A percentile compares a stretch with the other conserved stretches of the same genome.
Conservation (phyloP, 2,329 filamentous ascomycete species). For the Dissoconium aciculare region DNA sequence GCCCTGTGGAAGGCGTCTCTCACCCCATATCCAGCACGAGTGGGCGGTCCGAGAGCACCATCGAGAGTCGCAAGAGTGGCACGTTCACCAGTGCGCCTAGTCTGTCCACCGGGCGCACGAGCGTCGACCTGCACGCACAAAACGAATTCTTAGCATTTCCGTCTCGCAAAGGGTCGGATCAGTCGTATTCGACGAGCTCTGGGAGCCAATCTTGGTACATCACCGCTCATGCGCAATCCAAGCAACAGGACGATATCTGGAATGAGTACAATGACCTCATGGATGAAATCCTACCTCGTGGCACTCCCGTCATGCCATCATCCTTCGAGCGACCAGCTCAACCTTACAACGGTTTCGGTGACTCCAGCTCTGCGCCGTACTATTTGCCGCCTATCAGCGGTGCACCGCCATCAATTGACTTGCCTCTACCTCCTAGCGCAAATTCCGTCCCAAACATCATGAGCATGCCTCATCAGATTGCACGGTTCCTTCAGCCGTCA, state of each 20-base stretch:
- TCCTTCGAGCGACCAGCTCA: conserved; percentile 35
- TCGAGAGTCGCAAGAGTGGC: conserved; percentile 12
- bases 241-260: conserved; percentile 73
- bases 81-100: conserved; percentile 11
- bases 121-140: conserved; percentile 10
- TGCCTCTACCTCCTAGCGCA: conserved; percentile 7
- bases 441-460: conserved; percentile 9
- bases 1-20: conserved; percentile 16
- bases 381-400: conserved; percentile 7
- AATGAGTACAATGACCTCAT: conserved; percentile 85
- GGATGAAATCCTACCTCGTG: conserved; percentile 47
- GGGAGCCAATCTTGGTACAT: conserved; percentile 33
- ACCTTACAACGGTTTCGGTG: conserved; percentile 7
- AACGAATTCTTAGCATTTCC: conserved; percentile 62
- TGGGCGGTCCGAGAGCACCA: conserved; percentile 14
- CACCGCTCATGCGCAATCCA: conserved; percentile 8
- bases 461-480: conserved; percentile 19
- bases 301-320: conserved; percentile 30
- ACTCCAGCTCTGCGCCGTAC: conserved; percentile 5
- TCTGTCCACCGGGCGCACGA: conserved; percentile 16
- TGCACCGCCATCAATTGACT: conserved; percentile 7
- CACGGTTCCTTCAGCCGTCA: conserved; percentile 18
- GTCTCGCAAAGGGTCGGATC: conserved; percentile 55
- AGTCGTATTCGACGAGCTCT: conserved; percentile 51
- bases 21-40: conserved; percentile 19